These are phyloP conservation scores for Xerocomellus chrysenteron DNA, from an alignment of 768 basidiomycete genomes.

Conservation along the genomic window DNA sequence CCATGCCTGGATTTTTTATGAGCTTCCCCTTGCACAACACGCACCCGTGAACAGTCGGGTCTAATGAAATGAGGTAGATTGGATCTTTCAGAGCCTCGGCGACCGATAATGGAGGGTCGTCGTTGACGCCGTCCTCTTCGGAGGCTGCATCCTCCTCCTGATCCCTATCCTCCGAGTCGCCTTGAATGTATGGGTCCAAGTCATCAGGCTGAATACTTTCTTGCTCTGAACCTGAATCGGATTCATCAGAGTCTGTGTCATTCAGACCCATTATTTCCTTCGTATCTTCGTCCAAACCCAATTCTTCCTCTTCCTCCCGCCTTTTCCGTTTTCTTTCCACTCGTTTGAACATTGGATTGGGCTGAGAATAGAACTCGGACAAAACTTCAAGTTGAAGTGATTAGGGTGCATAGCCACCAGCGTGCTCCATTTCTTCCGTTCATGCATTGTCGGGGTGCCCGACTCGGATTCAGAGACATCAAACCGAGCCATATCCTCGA, in stretches of 20 bases:
- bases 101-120: conserved; percentile 50
- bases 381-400: too few relatives aligned
- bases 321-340: conserved; percentile 64
- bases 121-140: conserved; percentile 24
- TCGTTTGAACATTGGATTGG: conserved; percentile 69
- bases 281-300: conserved; percentile 62
- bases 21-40: conserved; percentile 70
- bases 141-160: conserved; percentile 31
- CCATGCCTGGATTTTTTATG: conserved; percentile 60
- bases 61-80: conserved; percentile 55
- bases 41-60: conserved; percentile 59
- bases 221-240: conserved; percentile 47
- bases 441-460: conserved; percentile 31
- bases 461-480: conserved; percentile 17
- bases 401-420: conserved; percentile 26
- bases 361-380: neutral
- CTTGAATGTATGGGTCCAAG: conserved; percentile 17
- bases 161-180: conserved; percentile 12
- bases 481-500: conserved; percentile 12
- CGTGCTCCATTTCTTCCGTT: conserved; percentile 22
- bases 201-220: conserved; percentile 32
- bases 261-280: conserved; percentile 65
- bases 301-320: conserved; percentile 61
- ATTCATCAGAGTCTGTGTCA: conserved; percentile 75
- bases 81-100: conserved; percentile 62